Evolutionary conservation across 2,329 filamentous ascomycete species (phyloP).

Genomic region (Alternaria solani): DNA sequence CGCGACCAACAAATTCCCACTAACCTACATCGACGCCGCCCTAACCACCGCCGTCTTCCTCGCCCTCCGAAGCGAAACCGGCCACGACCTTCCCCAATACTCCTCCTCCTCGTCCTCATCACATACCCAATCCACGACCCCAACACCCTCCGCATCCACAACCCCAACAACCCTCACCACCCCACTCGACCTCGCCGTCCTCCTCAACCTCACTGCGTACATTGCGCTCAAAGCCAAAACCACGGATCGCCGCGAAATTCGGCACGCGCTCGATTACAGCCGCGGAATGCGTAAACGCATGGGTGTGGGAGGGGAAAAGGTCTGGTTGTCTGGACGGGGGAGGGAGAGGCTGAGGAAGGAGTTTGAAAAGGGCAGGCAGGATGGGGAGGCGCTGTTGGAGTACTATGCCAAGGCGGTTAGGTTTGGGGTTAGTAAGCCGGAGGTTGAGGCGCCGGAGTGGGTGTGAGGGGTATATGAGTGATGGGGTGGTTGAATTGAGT

Average conservation of each 20-base stretch:
- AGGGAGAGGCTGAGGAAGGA: constrained; percentile 23
- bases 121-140: neutral
- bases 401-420: constrained; percentile 36
- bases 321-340: constrained; percentile 22
- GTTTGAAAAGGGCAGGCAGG: constrained; percentile 23
- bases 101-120: constrained; percentile 2
- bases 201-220: constrained; percentile 35
- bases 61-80: constrained; percentile 15
- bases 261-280: constrained; percentile 36
- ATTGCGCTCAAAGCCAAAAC: constrained; percentile 29
- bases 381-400: constrained; percentile 30
- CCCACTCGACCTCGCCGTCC: constrained; percentile 36
- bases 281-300: constrained; percentile 30
- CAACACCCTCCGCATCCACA: neutral
- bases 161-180: neutral
- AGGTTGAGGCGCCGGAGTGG: constrained; percentile 27
- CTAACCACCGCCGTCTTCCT: constrained; percentile 24
- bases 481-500: neutral
- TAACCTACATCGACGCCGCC: constrained; percentile 33
- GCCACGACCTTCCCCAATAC: constrained; percentile 20
- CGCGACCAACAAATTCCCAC: constrained; percentile 25
- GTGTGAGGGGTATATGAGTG: constrained; percentile 12
- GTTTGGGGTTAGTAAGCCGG: constrained; percentile 30
- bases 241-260: constrained; percentile 28
- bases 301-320: constrained; percentile 24